A percentile compares a stretch with the other conserved stretches of the same genome.
Conservation (phyloP, 306 rosid species). For the Malus orientalis region DNA sequence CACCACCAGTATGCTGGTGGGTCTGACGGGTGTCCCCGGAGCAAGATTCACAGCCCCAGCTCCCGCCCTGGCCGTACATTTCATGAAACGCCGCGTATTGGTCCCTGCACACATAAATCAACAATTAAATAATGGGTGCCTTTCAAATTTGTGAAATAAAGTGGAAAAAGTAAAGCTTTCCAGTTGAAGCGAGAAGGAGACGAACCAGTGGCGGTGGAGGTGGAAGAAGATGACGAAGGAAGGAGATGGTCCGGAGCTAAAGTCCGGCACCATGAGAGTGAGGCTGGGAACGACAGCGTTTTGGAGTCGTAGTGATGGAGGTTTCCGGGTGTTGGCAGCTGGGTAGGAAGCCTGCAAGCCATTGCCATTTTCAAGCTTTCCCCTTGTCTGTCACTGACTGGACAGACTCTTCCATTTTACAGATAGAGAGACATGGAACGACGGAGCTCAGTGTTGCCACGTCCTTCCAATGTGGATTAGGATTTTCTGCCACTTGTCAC, state of each 20-base stretch:
- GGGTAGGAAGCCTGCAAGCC: conserved; percentile 56
- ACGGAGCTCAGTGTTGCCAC: conserved; percentile 37
- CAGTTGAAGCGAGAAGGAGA: neutral
- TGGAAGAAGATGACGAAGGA: conserved; percentile 12
- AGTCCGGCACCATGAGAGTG: conserved; percentile 41
- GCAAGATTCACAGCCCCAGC: conserved; percentile 55
- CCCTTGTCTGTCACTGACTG: neutral
- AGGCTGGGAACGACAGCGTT: neutral
- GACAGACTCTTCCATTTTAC: neutral
- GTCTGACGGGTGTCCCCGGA: conserved; percentile 65
- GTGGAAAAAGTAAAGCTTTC: neutral
- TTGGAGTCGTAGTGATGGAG: conserved; percentile 2
- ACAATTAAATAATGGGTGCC: neutral
- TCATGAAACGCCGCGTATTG: conserved; percentile 16
- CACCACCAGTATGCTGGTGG: conserved; percentile 73
- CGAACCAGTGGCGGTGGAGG: conserved; percentile 20
- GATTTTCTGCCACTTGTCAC: conserved; percentile 26
- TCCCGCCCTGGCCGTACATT: conserved; percentile 26
- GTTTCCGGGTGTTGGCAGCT: conserved; percentile 28
- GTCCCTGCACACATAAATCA: conserved; percentile 18
- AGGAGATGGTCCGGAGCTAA: conserved; percentile 27
- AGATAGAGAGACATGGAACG: neutral
- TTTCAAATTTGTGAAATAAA: neutral
- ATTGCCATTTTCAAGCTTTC: conserved; percentile 20
- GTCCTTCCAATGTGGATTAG: conserved; percentile 30